Evolutionary conservation across 805 yeast species (phyloP).

Genomic region (Metschnikowia orientalis): DNA sequence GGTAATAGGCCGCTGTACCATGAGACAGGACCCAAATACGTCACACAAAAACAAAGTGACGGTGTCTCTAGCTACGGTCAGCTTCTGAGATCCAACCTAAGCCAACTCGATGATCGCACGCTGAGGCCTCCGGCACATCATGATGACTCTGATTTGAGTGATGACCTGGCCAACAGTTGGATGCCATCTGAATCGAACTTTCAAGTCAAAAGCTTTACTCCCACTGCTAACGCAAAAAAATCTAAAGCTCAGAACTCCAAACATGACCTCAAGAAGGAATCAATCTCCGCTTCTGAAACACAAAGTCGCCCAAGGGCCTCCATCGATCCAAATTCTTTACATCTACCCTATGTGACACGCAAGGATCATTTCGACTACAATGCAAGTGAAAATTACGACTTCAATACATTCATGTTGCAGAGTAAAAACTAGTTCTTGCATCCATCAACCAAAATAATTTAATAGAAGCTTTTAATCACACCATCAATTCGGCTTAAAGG

Average conservation of each 20-base stretch:
- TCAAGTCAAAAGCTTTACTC: slow-evolving; percentile 12
- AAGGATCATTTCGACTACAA: slow-evolving; percentile 34
- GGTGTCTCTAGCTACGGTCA: too few species aligned
- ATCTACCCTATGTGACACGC: background rate
- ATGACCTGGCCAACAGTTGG: slow-evolving; percentile 16
- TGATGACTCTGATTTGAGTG: slow-evolving; percentile 12
- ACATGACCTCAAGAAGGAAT: too few species aligned
- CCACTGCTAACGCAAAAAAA: too few species aligned
- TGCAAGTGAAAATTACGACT: slow-evolving; percentile 30
- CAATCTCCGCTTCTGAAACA: too few species aligned
- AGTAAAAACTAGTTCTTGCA: background rate
- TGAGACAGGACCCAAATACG: too few species aligned
- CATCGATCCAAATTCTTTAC: background rate
- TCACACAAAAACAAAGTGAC: too few species aligned
- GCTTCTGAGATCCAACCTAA: slow-evolving; percentile 2
- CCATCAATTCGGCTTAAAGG: too few species aligned
- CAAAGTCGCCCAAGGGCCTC: too few species aligned
- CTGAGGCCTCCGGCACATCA: slow-evolving; percentile 9
- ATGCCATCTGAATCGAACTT: slow-evolving; percentile 17
- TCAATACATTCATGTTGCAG: slow-evolving; percentile 34
- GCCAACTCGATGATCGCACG: slow-evolving; percentile 1
- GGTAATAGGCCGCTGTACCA: too few species aligned
- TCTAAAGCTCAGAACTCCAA: too few species aligned
- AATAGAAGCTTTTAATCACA: background rate
- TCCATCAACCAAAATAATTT: background rate